A percentile compares a stretch with the other conserved stretches of the same genome.
Conservation (phyloP, 352 stramenopile species). For the Peronosclerospora sorghi region DNA sequence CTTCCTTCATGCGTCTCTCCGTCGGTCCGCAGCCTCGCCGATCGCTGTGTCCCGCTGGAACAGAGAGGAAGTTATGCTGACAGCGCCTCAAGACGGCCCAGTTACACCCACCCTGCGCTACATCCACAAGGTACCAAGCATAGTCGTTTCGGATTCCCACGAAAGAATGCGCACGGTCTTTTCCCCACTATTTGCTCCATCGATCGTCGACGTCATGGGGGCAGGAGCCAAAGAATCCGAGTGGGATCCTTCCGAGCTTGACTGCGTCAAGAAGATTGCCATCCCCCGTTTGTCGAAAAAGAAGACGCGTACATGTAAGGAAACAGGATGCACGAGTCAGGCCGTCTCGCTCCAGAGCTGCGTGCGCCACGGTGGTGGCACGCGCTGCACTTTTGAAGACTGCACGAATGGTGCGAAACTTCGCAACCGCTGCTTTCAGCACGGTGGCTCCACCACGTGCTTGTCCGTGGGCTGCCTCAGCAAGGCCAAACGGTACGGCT, state of each 20-base stretch:
- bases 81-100: conserved; percentile 1
- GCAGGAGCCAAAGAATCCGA: conserved; percentile 16
- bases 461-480: conserved; percentile 44
- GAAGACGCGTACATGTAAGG: conserved; percentile 47
- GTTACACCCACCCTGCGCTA: conserved; percentile 3
- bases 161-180: conserved; percentile 12
- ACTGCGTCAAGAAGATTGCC: conserved; percentile 13
- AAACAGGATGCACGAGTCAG: conserved; percentile 54
- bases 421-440: conserved; percentile 69
- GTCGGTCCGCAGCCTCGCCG: conserved; percentile 13
- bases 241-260: conserved; percentile 22
- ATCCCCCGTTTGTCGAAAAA: conserved; percentile 16
- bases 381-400: conserved; percentile 37
- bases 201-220: conserved; percentile 6
- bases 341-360: conserved; percentile 46
- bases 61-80: conserved; percentile 10
- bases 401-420: conserved; percentile 66
- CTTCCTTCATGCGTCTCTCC: neutral
- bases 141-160: neutral
- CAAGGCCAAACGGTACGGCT: conserved; percentile 73
- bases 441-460: conserved; percentile 63
- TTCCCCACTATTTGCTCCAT: conserved; percentile 9
- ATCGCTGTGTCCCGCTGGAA: conserved; percentile 21
- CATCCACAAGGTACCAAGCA: conserved; percentile 2
- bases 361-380: conserved; percentile 46